A percentile compares a stretch with the other conserved stretches of the same genome.
These are phyloP conservation scores for Cnidoscolus chayamansa DNA, from an alignment of 441 rosid species.

Conservation along the genomic window DNA sequence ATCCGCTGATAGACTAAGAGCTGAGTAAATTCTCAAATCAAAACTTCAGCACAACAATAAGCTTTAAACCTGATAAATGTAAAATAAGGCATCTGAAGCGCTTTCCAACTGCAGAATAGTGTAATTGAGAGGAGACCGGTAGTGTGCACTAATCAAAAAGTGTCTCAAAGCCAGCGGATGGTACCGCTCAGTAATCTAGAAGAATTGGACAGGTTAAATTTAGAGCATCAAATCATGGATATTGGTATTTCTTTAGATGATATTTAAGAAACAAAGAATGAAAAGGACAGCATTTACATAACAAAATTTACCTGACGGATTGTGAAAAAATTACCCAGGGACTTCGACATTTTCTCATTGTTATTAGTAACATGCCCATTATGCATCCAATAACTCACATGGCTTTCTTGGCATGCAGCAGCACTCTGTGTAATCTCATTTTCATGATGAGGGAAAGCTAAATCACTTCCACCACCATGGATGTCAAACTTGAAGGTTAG, in stretches of 20 bases:
- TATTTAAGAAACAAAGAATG: neutral
- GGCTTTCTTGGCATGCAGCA: slow-evolving; percentile 70
- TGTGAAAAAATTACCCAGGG: slow-evolving; percentile 70
- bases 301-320: slow-evolving; percentile 57
- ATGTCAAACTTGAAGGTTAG: slow-evolving; percentile 70
- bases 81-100: slow-evolving; percentile 67
- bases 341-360: slow-evolving; percentile 90
- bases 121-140: slow-evolving; percentile 82
- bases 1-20: neutral
- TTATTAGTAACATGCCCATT: slow-evolving; percentile 88
- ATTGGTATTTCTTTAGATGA: neutral
- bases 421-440: slow-evolving; percentile 87
- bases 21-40: neutral
- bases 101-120: slow-evolving; percentile 60
- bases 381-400: slow-evolving; percentile 78
- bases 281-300: neutral
- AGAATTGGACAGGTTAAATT: slow-evolving; percentile 14
- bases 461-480: slow-evolving; percentile 95
- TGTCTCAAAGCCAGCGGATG: slow-evolving; percentile 83
- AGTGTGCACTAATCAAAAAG: slow-evolving; percentile 82
- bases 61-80: slow-evolving; percentile 71
- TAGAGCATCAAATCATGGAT: neutral
- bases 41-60: slow-evolving; percentile 4
- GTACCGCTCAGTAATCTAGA: slow-evolving; percentile 61
- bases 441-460: slow-evolving; percentile 91